phyloP scores from a whole-genome alignment of 176 grass and related monocot species.

The Zizania latifolia region DNA sequence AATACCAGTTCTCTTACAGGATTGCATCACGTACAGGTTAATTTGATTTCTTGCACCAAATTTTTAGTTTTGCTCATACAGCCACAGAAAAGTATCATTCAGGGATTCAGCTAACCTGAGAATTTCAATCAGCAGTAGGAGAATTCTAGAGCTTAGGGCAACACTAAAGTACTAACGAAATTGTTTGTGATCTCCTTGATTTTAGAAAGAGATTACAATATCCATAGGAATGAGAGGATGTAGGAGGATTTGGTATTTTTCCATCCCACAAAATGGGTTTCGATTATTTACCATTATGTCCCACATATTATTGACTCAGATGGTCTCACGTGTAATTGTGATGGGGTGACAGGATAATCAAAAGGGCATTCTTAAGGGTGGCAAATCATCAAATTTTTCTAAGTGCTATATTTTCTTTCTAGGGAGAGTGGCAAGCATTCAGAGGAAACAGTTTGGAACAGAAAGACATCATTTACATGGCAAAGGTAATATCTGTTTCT shows the following conservation, averaged over 20 bases:
- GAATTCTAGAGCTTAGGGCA: background rate
- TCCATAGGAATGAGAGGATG: background rate
- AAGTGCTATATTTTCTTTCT: constrained; percentile 10
- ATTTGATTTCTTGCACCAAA: background rate
- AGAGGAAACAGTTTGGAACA: constrained; percentile 49
- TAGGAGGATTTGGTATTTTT: too few relatives aligned
- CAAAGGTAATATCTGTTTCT: constrained; percentile 39
- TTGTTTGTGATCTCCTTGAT: background rate
- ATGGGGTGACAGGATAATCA: background rate
- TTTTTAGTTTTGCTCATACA: background rate
- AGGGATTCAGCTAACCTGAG: background rate
- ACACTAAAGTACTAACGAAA: background rate
- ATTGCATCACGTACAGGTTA: background rate
- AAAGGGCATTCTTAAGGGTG: background rate
- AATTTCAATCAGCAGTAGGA: background rate
- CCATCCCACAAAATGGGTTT: too few relatives aligned
- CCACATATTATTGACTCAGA: background rate
- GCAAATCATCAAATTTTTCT: too few relatives aligned
- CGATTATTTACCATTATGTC: background rate
- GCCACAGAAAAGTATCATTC: background rate
- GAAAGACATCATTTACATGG: constrained; percentile 50
- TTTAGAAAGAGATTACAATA: background rate
- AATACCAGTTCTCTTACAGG: too few relatives aligned
- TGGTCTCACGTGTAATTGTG: background rate
- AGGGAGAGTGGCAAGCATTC: constrained; percentile 77